Evolutionary conservation across 2,329 filamentous ascomycete species (phyloP).

Genomic region (Cladosporium phlei): DNA sequence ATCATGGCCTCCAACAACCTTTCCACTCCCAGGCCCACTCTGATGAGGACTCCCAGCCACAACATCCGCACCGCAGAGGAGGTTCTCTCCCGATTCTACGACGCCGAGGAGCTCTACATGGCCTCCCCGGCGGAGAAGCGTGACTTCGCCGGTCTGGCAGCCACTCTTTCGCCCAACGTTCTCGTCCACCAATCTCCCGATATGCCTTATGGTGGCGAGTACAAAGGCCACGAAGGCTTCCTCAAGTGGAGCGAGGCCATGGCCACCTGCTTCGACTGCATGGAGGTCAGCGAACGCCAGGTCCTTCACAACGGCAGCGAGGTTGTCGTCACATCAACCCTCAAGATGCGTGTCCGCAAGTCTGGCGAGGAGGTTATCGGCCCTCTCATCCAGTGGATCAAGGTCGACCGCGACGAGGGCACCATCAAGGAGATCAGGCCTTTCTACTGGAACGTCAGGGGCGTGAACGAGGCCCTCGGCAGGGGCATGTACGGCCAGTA

Average conservation of each 20-base stretch:
- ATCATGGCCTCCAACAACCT: slow-evolving; percentile 9
- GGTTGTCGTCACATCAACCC: slow-evolving; percentile 27
- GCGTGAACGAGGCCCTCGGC: slow-evolving; percentile 19
- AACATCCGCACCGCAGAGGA: slow-evolving; percentile 15
- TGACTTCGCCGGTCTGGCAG: slow-evolving; percentile 31
- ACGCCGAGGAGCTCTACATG: slow-evolving; percentile 35
- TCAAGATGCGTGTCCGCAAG: slow-evolving; percentile 30
- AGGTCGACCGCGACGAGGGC: slow-evolving; percentile 32
- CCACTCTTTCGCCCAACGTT: slow-evolving; percentile 25
- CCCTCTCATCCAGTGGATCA: slow-evolving; percentile 31
- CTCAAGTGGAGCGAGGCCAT: slow-evolving; percentile 31
- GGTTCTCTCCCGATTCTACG: slow-evolving; percentile 34
- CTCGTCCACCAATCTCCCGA: slow-evolving; percentile 31
- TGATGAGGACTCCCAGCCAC: slow-evolving; percentile 4
- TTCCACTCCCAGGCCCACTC: slow-evolving; percentile 1
- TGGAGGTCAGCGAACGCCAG: slow-evolving; percentile 31
- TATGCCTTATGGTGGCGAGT: slow-evolving; percentile 33
- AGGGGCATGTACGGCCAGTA: slow-evolving; percentile 14
- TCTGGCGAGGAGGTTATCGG: slow-evolving; percentile 29
- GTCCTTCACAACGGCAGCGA: slow-evolving; percentile 32
- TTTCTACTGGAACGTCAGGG: slow-evolving; percentile 36
- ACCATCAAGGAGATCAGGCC: slow-evolving; percentile 30
- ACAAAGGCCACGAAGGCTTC: slow-evolving; percentile 30
- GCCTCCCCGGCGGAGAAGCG: slow-evolving; percentile 25
- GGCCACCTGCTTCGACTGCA: slow-evolving; percentile 26